Evolutionary conservation across 73 alveolate genomes (phyloP), one percentile per base, ranked within the genome.

Genomic region (Strombidium stylifer): DNA sequence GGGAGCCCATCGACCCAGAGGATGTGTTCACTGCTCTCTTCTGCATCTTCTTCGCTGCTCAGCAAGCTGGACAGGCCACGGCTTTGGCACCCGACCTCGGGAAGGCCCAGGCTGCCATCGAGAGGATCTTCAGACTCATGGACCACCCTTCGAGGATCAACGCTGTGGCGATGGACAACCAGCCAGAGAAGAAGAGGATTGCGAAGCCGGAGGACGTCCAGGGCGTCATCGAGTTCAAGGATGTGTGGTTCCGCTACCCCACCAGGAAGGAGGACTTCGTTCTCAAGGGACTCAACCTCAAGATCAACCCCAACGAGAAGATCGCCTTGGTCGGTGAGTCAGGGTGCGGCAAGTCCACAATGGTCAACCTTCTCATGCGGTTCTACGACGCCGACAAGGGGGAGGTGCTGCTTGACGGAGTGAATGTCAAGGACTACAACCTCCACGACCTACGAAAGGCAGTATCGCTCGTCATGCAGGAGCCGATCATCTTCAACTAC

Each of bases 391-490:
- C 71, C 11, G 66, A 58, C 41, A 36, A 55, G 8, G 98, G 98
- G 24, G 73, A 62, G 40, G 87, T 94, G 4, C 48, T 67, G 20
- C 37, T 93, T 35, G 96, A 93, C 69, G 97, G 96, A 6, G 41
- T 52, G 15, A 81, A 93, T 65, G 89, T 97, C 0, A 85, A 78
- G 42, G 80, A 95, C 41, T 89, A 83, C 59, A 70, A 89, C 52
- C 47, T 88, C 27, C 60, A 87, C 18, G 69, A 86, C 66, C 64
- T 93, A 8, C 73, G 99, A 54, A 61, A 79, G 39, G 49, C 77
- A 37, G 76, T 97, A 24, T 98, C 97, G 0, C 77, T 95, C 19
- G 99, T 97, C 32, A 82, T 94, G 67, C 94, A 97, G 89, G 99
- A 95, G 46, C 98, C 98, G 11, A 79, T 87, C 27, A 76, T 93